A percentile compares a stretch with the other conserved stretches of the same genome.
Evolutionary conservation across 768 basidiomycete species (phyloP).

Genomic region (Mrakia gelida): DNA sequence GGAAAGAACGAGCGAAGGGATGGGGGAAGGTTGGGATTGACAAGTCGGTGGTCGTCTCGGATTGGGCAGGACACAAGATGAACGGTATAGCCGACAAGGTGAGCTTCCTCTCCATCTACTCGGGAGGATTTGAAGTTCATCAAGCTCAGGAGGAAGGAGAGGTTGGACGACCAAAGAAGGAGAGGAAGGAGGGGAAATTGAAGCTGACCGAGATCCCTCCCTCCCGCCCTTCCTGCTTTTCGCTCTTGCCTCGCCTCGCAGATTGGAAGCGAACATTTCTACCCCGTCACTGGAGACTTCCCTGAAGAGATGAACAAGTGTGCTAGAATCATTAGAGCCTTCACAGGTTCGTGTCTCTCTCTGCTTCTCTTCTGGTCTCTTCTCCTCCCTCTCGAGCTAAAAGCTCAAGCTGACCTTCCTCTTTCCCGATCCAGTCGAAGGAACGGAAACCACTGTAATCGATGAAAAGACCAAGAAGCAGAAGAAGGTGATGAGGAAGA

Average conservation of each 20-base stretch:
- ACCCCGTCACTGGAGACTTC: conserved; percentile 42
- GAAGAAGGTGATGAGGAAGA: conserved; percentile 43
- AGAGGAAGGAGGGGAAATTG: background rate
- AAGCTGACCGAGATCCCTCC: background rate
- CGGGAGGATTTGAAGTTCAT: background rate
- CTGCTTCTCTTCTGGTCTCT: no score
- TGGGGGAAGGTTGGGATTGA: conserved; percentile 42
- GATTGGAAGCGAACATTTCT: conserved; percentile 44
- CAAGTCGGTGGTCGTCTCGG: conserved; percentile 38
- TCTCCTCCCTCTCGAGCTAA: background rate
- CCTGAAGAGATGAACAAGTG: conserved; percentile 43
- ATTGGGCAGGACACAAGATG: conserved; percentile 41
- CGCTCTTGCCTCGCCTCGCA: background rate
- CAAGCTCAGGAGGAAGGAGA: background rate
- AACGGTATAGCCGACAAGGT: conserved; percentile 43
- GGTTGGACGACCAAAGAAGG: background rate
- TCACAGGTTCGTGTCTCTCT: conserved; percentile 41
- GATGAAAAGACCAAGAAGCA: conserved; percentile 33
- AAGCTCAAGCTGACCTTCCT: background rate
- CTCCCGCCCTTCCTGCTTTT: background rate
- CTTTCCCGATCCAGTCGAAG: conserved; percentile 31
- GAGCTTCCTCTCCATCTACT: background rate
- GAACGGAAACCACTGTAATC: conserved; percentile 30
- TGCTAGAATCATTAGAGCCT: conserved; percentile 42
- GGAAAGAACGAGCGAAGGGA: conserved; percentile 38